phyloP scores from a whole-genome alignment of 805 yeast genomes.

The Isabelozyma rhagii region DNA sequence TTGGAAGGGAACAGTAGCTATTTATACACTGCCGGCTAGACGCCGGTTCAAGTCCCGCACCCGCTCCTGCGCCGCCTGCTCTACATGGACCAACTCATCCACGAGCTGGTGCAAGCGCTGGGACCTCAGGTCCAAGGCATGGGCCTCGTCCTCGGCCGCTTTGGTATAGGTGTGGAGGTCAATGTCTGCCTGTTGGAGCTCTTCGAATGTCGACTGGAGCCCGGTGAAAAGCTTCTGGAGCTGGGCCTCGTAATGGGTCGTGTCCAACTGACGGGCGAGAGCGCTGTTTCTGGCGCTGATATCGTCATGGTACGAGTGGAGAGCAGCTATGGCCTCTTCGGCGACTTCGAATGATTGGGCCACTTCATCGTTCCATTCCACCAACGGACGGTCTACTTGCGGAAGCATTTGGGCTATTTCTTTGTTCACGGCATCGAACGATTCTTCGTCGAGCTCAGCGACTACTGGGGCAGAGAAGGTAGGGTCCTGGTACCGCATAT shows the following conservation, averaged over 20 bases:
- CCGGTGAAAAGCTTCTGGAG: slow-evolving; percentile 2
- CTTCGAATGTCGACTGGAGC: slow-evolving; percentile 3
- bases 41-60: background rate
- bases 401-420: slow-evolving; percentile 11
- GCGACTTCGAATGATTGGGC: slow-evolving; percentile 12
- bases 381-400: background rate
- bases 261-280: slow-evolving; percentile 5
- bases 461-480: slow-evolving; percentile 11
- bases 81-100: slow-evolving; percentile 16
- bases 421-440: slow-evolving; percentile 11
- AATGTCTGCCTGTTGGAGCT: slow-evolving; percentile 11
- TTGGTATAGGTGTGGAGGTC: slow-evolving; percentile 9
- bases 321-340: slow-evolving; percentile 10
- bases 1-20: background rate
- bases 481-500: slow-evolving; percentile 23
- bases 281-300: slow-evolving; percentile 2
- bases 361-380: slow-evolving; percentile 5
- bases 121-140: slow-evolving; percentile 13
- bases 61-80: slow-evolving; percentile 7
- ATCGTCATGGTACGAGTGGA: slow-evolving; percentile 13
- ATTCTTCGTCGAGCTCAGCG: slow-evolving; percentile 31
- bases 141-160: slow-evolving; percentile 14
- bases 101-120: slow-evolving; percentile 19
- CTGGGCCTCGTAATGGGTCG: slow-evolving; percentile 1
- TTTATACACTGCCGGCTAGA: background rate